Evolutionary conservation across 495 filamentous ascomycete species (phyloP), one percentile per base, ranked within the genome.

Genomic region (Daldinia concentrica): DNA sequence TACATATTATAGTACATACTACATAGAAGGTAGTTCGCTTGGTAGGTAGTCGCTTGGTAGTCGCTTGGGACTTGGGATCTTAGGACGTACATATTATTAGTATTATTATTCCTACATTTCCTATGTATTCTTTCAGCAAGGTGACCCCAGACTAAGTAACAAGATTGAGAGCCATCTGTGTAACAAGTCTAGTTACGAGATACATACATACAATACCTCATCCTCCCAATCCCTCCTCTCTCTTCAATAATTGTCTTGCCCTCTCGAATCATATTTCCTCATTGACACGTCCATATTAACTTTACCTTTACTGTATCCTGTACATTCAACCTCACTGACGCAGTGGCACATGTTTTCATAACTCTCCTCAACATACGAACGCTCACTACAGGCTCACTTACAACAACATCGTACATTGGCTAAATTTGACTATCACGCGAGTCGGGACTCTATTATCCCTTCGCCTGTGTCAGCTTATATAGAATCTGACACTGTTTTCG

Each of bases 211-310:
- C 70, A 65, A 64, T 64, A 72, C 45, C 64, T 73, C 70, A 65
- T 68, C 65, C 70, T 64, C 61, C 61, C 50, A 60, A 61, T 43
- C 52, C 56, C 37, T 37, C 58, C 56, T 52, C 30, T 52, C 30
- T 62, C 36, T 54, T 48, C 43, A 19, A 48, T 52, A 36, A 30
- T 22, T 22, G 29, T 39, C 37, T 65, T 52, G 34, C 48, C 51
- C 65, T 43, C 66, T 73, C 71, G 71, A 69, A 73, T 73, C 62
- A 73, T 69, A 54, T 73, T 69, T 57, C 61, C 57, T 55, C 62
- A 57, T 64, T 61, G 41, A 63, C 43, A 36, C 45, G 26, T 48
- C 55, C 55, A 64, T 58, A 68, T 65, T 68, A 48, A 68, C 65
- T 3, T 36, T 36, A 12, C 12, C 14, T 36, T 66, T 64, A 58